Evolutionary conservation across 768 basidiomycete genomes (phyloP).

Genomic region (Cystobasidium tubakii): DNA sequence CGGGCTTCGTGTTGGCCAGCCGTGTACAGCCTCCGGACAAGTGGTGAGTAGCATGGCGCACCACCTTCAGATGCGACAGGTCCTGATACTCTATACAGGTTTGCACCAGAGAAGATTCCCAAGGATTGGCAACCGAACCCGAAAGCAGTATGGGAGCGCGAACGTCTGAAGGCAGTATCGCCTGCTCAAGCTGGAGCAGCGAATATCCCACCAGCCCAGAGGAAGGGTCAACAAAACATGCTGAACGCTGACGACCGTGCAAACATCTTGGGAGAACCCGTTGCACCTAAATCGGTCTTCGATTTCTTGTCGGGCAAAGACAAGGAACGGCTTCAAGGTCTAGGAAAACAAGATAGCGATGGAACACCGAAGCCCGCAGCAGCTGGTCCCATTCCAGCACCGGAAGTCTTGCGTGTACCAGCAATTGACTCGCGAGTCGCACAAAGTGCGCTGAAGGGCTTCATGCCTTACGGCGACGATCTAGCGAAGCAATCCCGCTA

Average conservation of each 20-base stretch:
- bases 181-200: constrained; percentile 57
- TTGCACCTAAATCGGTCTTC: constrained; percentile 75
- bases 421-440: constrained; percentile 70
- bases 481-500: constrained; percentile 79
- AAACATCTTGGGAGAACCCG: constrained; percentile 69
- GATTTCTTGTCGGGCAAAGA: constrained; percentile 92
- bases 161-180: not conserved
- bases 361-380: constrained; percentile 7
- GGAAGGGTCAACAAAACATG: constrained; percentile 41
- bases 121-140: constrained; percentile 81
- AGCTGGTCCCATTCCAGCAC: constrained; percentile 44
- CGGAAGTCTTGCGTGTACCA: constrained; percentile 54
- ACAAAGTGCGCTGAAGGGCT: constrained; percentile 77
- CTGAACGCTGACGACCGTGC: constrained; percentile 56
- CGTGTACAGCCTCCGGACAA: constrained; percentile 48
- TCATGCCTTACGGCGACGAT: constrained; percentile 75
- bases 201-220: not conserved
- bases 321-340: constrained; percentile 64
- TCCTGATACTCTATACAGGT: constrained; percentile 55
- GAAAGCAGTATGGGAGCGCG: constrained; percentile 40
- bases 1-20: constrained; percentile 68
- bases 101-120: constrained; percentile 74
- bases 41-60: constrained; percentile 44
- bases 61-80: not conserved
- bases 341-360: constrained; percentile 21